These are phyloP conservation scores for Thuidium tamariscinum DNA, from an alignment of 225 moss, liverwort and hornwort genomes.

Conservation along the genomic window DNA sequence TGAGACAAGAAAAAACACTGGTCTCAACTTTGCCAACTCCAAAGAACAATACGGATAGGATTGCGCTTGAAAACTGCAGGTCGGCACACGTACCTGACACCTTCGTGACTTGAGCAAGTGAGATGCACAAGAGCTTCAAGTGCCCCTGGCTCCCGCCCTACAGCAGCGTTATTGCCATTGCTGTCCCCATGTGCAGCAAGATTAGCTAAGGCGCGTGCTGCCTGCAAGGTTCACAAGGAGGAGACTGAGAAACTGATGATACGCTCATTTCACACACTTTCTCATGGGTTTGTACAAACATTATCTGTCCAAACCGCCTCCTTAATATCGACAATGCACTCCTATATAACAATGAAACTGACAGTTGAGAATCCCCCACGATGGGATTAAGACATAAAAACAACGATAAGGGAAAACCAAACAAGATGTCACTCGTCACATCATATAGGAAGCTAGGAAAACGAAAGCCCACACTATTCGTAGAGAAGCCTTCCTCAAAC, in stretches of 20 bases:
- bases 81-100: constrained; percentile 57
- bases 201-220: constrained; percentile 75
- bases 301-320: background rate
- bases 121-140: constrained; percentile 92
- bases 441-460: background rate
- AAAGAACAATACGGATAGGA: background rate
- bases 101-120: constrained; percentile 86
- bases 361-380: background rate
- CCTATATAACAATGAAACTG: background rate
- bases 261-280: background rate
- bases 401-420: background rate
- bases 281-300: background rate
- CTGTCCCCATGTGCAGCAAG: constrained; percentile 97
- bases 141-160: constrained; percentile 74
- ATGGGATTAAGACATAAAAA: background rate
- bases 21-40: background rate
- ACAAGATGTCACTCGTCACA: background rate
- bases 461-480: background rate
- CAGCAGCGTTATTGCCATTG: constrained; percentile 96
- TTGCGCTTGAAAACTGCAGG: background rate
- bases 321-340: background rate
- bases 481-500: background rate
- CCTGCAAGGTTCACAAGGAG: constrained; percentile 29
- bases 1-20: background rate
- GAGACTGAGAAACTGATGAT: background rate